Base-by-base conservation (phyloP, 352 stramenopile species). In the Globisporangium yorkense region DNA sequence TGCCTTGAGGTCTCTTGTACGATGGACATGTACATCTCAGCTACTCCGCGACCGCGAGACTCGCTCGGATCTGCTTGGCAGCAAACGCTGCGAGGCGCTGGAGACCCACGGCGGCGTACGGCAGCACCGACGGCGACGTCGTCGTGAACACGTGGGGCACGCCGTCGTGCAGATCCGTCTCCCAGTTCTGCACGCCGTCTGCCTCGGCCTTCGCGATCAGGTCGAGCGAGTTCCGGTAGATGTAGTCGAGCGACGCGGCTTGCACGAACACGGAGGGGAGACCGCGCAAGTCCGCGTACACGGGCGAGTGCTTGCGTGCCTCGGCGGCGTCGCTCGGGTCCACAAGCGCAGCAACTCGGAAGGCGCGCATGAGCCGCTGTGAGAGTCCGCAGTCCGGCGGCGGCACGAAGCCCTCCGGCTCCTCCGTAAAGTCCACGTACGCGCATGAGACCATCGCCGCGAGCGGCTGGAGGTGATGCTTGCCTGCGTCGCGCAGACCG, bases 91-190 rank as follows among this genome's bases (percentile, higher is more conserved):
- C 74, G 51, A 84, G 66, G n/a, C 50, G 56, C 7, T 82, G 37
- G 13, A 85, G 68, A 0, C 74, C 78, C 0, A 77, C 61, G 9
- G 63, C 63, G 5, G 72, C 71, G 29, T 84, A 67, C 5, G 79
- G 74, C 46, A 89, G 61, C 24, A 83, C 64, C n/a, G 67, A 64
- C 31, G 75, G 67, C n/a, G 76, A 71, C 33, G 82, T 75, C 2
- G 75, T 58, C n/a, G 67, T 84, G 65, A 89, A 89, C 9, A 81
- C 76, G 54, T 89, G 79, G 2, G 76, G 72, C 68, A 89, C 80
- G 60, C 72, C 68, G 7, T 57, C 29, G 56, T 86, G 76, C 40
- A 83, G 43, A 53, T 88, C 57, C 29, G 68, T 29, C 47, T 67
- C 57, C 65, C 65, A 71, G 18, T 63, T 41, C 15, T 33, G 43